Evolutionary conservation across 495 filamentous ascomycete genomes (phyloP), one percentile per base, ranked within the genome.

Genomic region (Aspergillus kassunensis): DNA sequence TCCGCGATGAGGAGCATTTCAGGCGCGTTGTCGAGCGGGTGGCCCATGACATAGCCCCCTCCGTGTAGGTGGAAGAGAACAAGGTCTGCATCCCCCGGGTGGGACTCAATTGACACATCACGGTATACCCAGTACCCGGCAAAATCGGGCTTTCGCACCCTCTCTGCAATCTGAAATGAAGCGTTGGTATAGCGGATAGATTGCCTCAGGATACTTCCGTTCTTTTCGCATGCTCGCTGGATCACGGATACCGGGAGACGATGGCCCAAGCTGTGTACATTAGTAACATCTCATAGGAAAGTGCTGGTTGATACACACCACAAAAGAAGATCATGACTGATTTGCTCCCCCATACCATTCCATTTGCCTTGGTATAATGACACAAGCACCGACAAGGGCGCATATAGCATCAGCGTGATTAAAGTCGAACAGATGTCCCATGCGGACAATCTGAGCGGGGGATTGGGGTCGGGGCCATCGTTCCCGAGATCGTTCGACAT

Each of bases 51-150:
- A 35, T 52, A 52, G 31, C 49, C 49, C 25, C 49, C 49, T 11
- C 49, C 49, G 23, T 52, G 49, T 11, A 52, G 20, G 33, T 52
- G 49, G 41, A 52, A 52, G 21, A 52, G 40, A 23, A 52, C 33
- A 15, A 52, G 30, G 31, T 52, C 49, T 27, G 49, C 41, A 10
- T 52, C 41, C 10, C 45, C n/a, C 11, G 33, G 49, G 4, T 10
- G 31, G 18, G 41, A 36, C 6, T 52, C 31, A 33, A 35, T 39
- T 34, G 44, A 47, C 31, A 23, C 24, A 31, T 47, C 30, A 9
- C 44, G 20, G 21, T 47, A 47, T 12, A 52, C 21, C 49, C 49
- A 52, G 16, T 52, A 52, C 9, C 39, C 49, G 12, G 41, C 27
- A n/a, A 52, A 52, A 8, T 39, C 30, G 4, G 30, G n/a, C 19